These are phyloP conservation scores for Dorcoceras hygrometricum DNA, from an alignment of 257 asterid genomes.

Conservation along the genomic window DNA sequence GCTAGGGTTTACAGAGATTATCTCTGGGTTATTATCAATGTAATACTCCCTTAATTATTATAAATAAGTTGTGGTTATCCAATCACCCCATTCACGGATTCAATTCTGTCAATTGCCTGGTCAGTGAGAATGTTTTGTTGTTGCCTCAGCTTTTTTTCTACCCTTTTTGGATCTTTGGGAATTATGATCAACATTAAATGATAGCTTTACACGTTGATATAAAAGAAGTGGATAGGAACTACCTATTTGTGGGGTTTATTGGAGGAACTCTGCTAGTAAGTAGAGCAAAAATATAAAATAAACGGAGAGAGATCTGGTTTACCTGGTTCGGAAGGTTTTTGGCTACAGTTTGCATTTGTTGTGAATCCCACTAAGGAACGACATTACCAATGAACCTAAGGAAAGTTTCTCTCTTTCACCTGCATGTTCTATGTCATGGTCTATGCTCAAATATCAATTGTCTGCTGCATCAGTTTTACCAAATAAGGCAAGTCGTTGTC, in stretches of 20 bases:
- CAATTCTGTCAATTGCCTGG: too few species aligned
- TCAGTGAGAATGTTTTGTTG: too few species aligned
- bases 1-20: too few species aligned
- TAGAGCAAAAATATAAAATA: background rate
- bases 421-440: background rate
- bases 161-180: too few species aligned
- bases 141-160: too few species aligned
- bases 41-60: too few species aligned
- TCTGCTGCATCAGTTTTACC: background rate
- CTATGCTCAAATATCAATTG: background rate
- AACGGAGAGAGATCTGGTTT: background rate
- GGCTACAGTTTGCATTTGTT: background rate
- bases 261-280: background rate
- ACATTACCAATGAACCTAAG: background rate
- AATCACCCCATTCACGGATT: too few species aligned
- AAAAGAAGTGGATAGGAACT: too few species aligned
- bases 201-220: too few species aligned
- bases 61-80: too few species aligned
- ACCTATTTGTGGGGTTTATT: background rate
- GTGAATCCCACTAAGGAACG: background rate
- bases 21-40: too few species aligned
- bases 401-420: background rate
- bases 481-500: background rate
- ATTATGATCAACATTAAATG: too few species aligned
- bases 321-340: background rate